Evolutionary conservation across 805 yeast species (phyloP), one percentile per base, ranked within the genome.

Genomic region (Ogataea sp.): DNA sequence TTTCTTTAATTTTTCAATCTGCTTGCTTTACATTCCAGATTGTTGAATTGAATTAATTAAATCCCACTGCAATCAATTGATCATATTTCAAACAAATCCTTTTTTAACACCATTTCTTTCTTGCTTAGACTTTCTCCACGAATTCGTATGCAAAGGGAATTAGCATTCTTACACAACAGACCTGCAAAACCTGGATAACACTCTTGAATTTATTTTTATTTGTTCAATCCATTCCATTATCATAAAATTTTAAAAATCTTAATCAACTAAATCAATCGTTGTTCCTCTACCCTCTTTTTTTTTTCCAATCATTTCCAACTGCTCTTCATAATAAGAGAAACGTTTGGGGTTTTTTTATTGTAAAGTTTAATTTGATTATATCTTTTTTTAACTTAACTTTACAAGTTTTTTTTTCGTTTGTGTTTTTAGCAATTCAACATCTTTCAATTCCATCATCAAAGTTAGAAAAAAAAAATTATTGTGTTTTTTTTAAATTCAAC

Each of bases 151-250:
- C 55, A 55, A 44, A 45, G 47, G 56, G 59, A 52, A 38, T 39
- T 53, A 39, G 56, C 59, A 23, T 53, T 56, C 40, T 44, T 50
- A 43, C 55, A 47, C 50, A 56, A 55, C 52, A 55, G 47, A 44
- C 61, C 58, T 40, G 56, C 61, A 39, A 56, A 52, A 55, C 59
- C 62, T 41, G 51, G 62, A 57, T 57, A 57, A 57, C 46, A 47
- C 28, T 8, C 40, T 43, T 35, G 39, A 44, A 36, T 8, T 29
- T 32, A 21, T 32, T 7, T 18, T 31, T 6, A 8, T 5, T 17
- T 31, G 26, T 8, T 23, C 11, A 11, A 23, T 23, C 26, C 26
- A n/a, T 20, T 10, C 34, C 13, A n/a, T 26, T 10, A 9, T 9
- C 9, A 26, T 26, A 7, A 9, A 7, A 9, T n/a, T 30, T n/a